Conservation (phyloP, 2,329 filamentous ascomycete species). For the Albifimbria verrucaria region DNA sequence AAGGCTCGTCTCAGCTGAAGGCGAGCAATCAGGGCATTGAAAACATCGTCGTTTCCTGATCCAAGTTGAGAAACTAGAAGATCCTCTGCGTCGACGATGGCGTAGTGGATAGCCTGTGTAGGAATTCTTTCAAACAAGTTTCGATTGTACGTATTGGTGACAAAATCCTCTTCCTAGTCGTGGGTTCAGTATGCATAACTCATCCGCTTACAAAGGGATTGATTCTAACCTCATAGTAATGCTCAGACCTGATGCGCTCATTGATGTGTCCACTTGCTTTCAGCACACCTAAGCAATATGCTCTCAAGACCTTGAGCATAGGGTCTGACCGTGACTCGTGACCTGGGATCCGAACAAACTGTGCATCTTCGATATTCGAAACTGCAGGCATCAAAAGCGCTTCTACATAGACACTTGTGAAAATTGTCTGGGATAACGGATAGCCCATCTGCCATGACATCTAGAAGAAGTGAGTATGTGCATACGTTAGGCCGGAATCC, state of each 20-base stretch:
- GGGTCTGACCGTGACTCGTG: constrained; percentile 31
- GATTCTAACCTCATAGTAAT: constrained; percentile 75
- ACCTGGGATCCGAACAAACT: constrained; percentile 48
- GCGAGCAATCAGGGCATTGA: constrained; percentile 59
- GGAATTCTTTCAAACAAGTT: constrained; percentile 66
- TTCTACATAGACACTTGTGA: constrained; percentile 90
- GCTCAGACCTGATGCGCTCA: constrained; percentile 71
- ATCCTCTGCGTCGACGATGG: constrained; percentile 52
- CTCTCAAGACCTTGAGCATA: constrained; percentile 66
- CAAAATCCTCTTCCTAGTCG: constrained; percentile 86
- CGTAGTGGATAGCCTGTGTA: constrained; percentile 49
- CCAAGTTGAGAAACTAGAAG: constrained; percentile 43
- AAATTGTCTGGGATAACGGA: constrained; percentile 88
- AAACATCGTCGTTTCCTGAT: constrained; percentile 37
- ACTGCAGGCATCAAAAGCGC: constrained; percentile 72
- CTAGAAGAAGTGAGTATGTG: constrained; percentile 35
- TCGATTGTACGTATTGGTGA: constrained; percentile 84
- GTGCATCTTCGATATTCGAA: constrained; percentile 59
- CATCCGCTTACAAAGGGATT: not conserved
- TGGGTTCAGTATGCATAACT: constrained; percentile 5
- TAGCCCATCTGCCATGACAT: constrained; percentile 98
- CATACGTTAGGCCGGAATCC: not conserved
- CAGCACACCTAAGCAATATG: constrained; percentile 81
- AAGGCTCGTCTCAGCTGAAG: constrained; percentile 65
- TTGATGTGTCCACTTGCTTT: constrained; percentile 82